phyloP scores from a whole-genome alignment of 768 basidiomycete species.

The Pholiota microspora region DNA sequence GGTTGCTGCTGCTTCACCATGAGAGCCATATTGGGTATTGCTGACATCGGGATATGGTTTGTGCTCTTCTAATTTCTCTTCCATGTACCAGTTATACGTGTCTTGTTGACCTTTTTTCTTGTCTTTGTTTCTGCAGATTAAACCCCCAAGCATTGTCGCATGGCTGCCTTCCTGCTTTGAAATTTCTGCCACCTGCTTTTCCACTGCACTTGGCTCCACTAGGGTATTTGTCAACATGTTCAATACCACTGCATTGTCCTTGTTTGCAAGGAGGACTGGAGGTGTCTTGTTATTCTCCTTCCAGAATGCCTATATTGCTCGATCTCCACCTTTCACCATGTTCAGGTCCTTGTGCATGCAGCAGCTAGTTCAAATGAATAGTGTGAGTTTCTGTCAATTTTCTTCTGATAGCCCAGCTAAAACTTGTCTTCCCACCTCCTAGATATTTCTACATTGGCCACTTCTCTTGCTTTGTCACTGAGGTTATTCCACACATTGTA shows the following conservation, averaged over 20 bases:
- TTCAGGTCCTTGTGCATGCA: conserved; percentile 19
- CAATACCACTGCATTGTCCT: conserved; percentile 19
- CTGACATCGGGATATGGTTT: conserved; percentile 17
- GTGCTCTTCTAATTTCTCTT: neutral
- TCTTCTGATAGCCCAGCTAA: too few relatives aligned
- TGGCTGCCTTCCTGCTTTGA: neutral
- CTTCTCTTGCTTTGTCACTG: too few relatives aligned
- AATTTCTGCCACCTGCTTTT: too few relatives aligned
- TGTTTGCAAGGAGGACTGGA: conserved; percentile 22
- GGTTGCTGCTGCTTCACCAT: conserved; percentile 15
- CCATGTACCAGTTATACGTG: neutral
- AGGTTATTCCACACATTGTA: too few relatives aligned
- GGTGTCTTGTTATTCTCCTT: neutral
- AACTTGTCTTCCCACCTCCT: too few relatives aligned
- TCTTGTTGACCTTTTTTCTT: neutral
- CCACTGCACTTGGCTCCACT: too few relatives aligned
- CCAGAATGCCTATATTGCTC: conserved; percentile 9
- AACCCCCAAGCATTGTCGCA: neutral
- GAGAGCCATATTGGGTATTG: conserved; percentile 19
- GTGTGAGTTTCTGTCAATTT: too few relatives aligned
- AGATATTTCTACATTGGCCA: too few relatives aligned
- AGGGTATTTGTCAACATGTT: too few relatives aligned
- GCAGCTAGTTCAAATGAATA: conserved; percentile 13
- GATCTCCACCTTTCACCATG: conserved; percentile 11
- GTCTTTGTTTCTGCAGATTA: conserved; percentile 2